Base-by-base conservation (phyloP, 257 asterid genomes). In the Solanum chilense region DNA sequence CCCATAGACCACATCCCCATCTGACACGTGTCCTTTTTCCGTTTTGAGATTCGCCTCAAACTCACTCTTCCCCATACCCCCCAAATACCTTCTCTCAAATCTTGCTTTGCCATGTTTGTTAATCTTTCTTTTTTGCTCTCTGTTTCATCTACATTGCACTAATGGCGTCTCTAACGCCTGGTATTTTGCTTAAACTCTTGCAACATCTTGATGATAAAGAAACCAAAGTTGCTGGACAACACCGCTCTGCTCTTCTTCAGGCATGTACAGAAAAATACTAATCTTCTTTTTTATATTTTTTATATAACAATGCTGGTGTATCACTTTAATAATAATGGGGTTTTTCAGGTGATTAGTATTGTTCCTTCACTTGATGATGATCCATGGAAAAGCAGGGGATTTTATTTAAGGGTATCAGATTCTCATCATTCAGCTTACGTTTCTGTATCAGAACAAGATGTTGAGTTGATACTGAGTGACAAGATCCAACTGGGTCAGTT, bases 161-260 rank as follows among this genome's bases (percentile, higher is more conserved):
- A 87, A 96, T 96, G 99, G 97, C 96, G 75, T 96, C 98, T 85
- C 94, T 96, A 3, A 94, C 92, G 58, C 95, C 96, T 4, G 99
- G 99, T 70, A 93, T 93, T 3, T 92, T 96, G 81, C 91, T 89
- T 1, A 96, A 96, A 80, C 97, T 96, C 70, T 87, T 96, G 87
- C 94, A 95, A 35, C 94, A 96, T 89, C 93, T 92, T 8, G 98
- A 93, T 31, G 90, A 95, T 87, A 92, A 92, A 78, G 92, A 96
- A 44, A 94, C 91, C 78, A 95, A 90, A 86, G 98, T 95, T 29
- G 98, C 95, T 64, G 97, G 99, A 11, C 95, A 96, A 89, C 98
- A 96, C 93, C 99, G 99, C 85, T 93, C 97, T 85, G 96, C 98
- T 78, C 94, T 96, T 93, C 96, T 96, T 45, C 99, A 96, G 98